phyloP scores from a whole-genome alignment of 2,329 filamentous ascomycete genomes.

The Fusarium keratoplasticum region DNA sequence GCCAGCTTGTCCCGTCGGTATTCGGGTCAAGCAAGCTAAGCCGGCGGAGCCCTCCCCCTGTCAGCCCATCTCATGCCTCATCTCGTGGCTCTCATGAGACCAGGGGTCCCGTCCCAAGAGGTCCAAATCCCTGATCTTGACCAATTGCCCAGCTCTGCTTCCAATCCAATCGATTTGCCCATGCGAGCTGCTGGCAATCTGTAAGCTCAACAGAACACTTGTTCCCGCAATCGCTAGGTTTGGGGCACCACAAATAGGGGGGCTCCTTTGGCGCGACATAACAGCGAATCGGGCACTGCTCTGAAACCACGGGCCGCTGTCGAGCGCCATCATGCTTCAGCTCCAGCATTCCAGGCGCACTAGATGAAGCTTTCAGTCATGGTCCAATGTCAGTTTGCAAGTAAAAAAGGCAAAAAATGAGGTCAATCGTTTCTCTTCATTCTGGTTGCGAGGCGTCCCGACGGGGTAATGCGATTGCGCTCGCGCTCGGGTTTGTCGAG shows the following conservation, averaged over 20 bases:
- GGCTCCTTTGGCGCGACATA: conserved; percentile 10
- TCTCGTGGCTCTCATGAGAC: conserved; percentile 36
- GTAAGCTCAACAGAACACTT: conserved; percentile 14
- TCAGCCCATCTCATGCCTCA: conserved; percentile 20
- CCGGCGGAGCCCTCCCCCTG: not conserved
- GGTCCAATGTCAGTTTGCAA: conserved; percentile 30
- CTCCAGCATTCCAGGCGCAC: conserved; percentile 10
- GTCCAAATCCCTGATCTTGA: conserved; percentile 13
- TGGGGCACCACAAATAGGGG: conserved; percentile 20
- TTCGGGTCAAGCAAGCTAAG: conserved; percentile 11
- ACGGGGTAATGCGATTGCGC: conserved; percentile 22
- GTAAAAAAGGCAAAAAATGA: conserved; percentile 25
- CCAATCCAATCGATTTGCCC: conserved; percentile 33
- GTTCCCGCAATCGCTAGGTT: conserved; percentile 10
- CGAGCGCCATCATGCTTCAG: conserved; percentile 12
- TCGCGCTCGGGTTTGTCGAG: conserved; percentile 24
- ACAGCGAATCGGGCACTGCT: conserved; percentile 40
- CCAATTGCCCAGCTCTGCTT: conserved; percentile 11
- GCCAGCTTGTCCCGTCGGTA: conserved; percentile 26
- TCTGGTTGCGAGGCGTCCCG: conserved; percentile 28
- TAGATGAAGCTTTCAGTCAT: conserved; percentile 29
- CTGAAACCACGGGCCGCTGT: conserved; percentile 39
- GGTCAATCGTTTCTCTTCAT: conserved; percentile 42
- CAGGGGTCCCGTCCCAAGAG: not conserved
- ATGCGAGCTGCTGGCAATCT: conserved; percentile 19